Percentiles rank a stretch among this genome's conserved stretches.
phyloP scores from a whole-genome alignment of 2,329 filamentous ascomycete genomes.

The Zymoseptoria brevis region DNA sequence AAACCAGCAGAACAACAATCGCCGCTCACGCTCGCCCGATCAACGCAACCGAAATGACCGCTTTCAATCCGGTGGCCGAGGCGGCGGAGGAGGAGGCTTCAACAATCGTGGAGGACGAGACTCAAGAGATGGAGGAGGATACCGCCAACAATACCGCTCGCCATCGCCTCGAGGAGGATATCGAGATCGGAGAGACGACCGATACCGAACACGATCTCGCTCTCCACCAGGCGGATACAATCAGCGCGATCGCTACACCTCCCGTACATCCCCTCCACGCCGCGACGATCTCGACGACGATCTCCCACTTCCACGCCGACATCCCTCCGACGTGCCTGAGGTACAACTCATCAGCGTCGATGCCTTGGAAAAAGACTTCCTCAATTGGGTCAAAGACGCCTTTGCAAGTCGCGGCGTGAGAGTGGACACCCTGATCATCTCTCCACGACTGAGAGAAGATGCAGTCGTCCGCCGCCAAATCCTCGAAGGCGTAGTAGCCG shows the following conservation, averaged over 20 bases:
- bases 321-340: conserved; percentile 71
- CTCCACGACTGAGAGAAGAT: conserved; percentile 65
- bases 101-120: conserved; percentile 43
- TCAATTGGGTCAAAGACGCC: conserved; percentile 69
- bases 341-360: conserved; percentile 80
- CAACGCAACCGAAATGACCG: conserved; percentile 42
- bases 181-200: conserved; percentile 26
- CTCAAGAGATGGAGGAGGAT: conserved; percentile 53
- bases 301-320: conserved; percentile 64
- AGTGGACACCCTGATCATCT: conserved; percentile 71
- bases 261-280: conserved; percentile 56
- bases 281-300: conserved; percentile 50
- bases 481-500: conserved; percentile 77
- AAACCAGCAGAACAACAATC: conserved; percentile 19
- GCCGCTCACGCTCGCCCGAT: conserved; percentile 57
- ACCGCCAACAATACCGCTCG: conserved; percentile 39
- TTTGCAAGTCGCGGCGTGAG: conserved; percentile 66
- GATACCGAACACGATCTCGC: conserved; percentile 31
- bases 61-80: conserved; percentile 35
- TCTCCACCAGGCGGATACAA: conserved; percentile 37
- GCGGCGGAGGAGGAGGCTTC: conserved; percentile 6
- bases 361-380: conserved; percentile 69
- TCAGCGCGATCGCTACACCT: conserved; percentile 33
- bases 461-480: conserved; percentile 79
- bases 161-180: conserved; percentile 39